A percentile compares a stretch with the other conserved stretches of the same genome.
Conservation (phyloP, 208 protist species). For the Entamoeba invadens region DNA sequence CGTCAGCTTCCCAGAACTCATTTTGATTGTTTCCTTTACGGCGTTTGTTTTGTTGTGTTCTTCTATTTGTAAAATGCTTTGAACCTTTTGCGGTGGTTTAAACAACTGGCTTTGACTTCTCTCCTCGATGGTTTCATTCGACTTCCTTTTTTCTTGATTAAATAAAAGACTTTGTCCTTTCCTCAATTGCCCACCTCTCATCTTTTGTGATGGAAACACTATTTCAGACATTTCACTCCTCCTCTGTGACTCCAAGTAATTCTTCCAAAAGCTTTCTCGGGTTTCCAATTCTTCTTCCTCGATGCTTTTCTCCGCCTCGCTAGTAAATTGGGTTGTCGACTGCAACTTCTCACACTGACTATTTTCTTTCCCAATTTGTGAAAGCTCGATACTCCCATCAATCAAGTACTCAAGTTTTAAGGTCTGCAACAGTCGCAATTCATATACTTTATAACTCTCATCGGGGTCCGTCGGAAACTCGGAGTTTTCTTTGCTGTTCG, state of each 20-base stretch:
- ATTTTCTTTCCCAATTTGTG: background rate
- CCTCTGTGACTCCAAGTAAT: background rate
- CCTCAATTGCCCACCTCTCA: background rate
- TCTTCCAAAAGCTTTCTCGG: background rate
- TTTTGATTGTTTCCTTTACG: background rate
- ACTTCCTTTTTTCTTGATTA: background rate
- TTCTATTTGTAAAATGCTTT: background rate
- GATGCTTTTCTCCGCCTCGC: background rate
- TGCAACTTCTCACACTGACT: background rate
- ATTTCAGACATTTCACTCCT: background rate
- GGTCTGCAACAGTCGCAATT: background rate
- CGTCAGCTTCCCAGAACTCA: background rate
- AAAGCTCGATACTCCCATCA: background rate
- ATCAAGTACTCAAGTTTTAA: background rate
- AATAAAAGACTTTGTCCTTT: background rate
- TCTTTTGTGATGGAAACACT: background rate
- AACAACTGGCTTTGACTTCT: background rate
- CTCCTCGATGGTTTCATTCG: background rate
- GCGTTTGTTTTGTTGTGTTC: background rate
- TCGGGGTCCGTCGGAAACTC: background rate
- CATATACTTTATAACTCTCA: background rate
- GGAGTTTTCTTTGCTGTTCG: background rate
- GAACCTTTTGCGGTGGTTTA: background rate
- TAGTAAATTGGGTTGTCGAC: background rate
- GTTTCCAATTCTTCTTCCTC: background rate